Conservation (phyloP, 805 yeast genomes). For the Lipomyces starkeyi region DNA sequence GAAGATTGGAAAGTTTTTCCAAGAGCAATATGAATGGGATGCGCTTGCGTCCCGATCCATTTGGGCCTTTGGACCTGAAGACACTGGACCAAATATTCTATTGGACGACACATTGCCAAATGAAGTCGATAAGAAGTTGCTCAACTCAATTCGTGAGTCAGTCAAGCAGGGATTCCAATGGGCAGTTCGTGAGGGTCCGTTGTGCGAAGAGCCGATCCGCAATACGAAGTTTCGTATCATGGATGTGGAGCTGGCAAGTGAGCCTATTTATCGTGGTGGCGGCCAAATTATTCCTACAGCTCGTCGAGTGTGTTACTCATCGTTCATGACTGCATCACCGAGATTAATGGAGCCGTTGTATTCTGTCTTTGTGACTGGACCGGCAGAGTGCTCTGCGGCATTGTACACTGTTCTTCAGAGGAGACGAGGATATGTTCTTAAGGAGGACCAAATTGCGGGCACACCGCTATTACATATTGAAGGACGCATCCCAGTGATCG, state of each 20-base stretch:
- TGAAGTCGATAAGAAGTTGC: constrained; percentile 64
- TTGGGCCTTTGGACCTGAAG: constrained; percentile 76
- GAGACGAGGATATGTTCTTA: constrained; percentile 71
- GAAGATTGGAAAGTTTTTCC: constrained; percentile 59
- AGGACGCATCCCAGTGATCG: constrained; percentile 84
- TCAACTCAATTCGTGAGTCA: constrained; percentile 57
- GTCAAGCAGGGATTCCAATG: constrained; percentile 81
- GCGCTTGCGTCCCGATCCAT: constrained; percentile 78
- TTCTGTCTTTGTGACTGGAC: constrained; percentile 62
- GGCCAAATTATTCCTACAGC: constrained; percentile 79
- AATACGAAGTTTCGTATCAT: constrained; percentile 73
- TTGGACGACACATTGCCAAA: constrained; percentile 75
- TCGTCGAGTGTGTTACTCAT: constrained; percentile 82
- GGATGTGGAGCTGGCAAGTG: constrained; percentile 59
- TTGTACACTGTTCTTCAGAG: constrained; percentile 58
- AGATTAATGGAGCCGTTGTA: constrained; percentile 82
- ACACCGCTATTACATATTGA: constrained; percentile 67
- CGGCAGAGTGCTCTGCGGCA: constrained; percentile 55
- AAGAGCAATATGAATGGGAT: constrained; percentile 76
- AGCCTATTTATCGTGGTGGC: constrained; percentile 57
- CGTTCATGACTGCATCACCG: constrained; percentile 79
- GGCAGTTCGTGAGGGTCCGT: constrained; percentile 86
- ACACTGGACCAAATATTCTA: constrained; percentile 58
- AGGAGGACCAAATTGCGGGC: constrained; percentile 66
- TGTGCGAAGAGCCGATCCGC: constrained; percentile 83